A percentile compares a stretch with the other conserved stretches of the same genome.
Evolutionary conservation across 2,329 filamentous ascomycete genomes (phyloP).

Genomic region (Exophiala dermatitidis): DNA sequence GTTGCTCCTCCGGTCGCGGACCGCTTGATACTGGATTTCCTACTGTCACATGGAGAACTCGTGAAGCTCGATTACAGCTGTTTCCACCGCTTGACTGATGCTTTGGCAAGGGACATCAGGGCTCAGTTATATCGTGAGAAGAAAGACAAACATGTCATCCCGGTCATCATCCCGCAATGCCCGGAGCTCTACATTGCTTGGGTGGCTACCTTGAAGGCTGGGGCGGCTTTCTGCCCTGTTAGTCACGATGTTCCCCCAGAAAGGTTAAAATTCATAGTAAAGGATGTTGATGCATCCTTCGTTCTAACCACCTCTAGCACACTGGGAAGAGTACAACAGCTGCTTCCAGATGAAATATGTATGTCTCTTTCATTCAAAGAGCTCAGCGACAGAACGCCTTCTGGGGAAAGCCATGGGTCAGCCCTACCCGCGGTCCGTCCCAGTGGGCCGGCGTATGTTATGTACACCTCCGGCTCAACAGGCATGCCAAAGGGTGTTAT

Average conservation of each 20-base stretch:
- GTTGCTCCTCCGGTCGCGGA: constrained; percentile 42
- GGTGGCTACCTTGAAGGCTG: constrained; percentile 70
- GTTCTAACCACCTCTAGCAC: constrained; percentile 54
- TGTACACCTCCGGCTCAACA: constrained; percentile 90
- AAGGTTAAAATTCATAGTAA: constrained; percentile 68
- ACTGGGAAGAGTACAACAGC: constrained; percentile 23
- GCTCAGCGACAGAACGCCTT: background rate
- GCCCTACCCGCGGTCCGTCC: constrained; percentile 34
- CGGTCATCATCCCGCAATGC: constrained; percentile 69
- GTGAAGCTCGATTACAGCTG: constrained; percentile 53
- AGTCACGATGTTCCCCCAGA: constrained; percentile 70
- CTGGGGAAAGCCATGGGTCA: background rate
- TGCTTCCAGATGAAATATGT: constrained; percentile 30
- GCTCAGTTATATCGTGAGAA: constrained; percentile 20
- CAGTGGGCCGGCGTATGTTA: constrained; percentile 62
- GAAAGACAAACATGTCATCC: constrained; percentile 48
- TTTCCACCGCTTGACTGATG: constrained; percentile 38
- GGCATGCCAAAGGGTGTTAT: constrained; percentile 82
- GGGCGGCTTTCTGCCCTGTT: constrained; percentile 78
- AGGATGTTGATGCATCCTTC: constrained; percentile 65
- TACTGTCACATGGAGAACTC: constrained; percentile 42
- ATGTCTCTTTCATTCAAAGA: constrained; percentile 33
- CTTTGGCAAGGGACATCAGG: constrained; percentile 17
- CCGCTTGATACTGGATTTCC: constrained; percentile 57
- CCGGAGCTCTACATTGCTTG: constrained; percentile 70